Base-by-base conservation (phyloP, 345 rosid species). In the Corchorus olitorius region DNA sequence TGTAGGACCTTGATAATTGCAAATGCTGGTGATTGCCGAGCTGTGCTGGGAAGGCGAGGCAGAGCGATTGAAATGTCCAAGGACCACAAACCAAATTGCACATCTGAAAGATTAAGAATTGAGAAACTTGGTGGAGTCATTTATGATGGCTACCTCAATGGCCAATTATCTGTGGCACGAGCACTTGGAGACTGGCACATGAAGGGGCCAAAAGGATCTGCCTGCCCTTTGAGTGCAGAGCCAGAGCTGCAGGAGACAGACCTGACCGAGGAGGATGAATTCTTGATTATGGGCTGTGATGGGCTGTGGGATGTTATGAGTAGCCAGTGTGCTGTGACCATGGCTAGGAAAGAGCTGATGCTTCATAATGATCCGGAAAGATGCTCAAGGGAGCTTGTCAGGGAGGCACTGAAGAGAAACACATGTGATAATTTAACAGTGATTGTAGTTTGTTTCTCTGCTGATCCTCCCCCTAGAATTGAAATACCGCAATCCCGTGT, bases 291-390 rank as follows among this genome's bases (percentile, higher is more conserved):
- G 90, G 99, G 98, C 46, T 92, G 99, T 61, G 99, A 95, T 70
- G 99, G 99, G 78, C 82, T 95, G 77, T 95, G 99, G 99, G 99
- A 95, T 85, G 99, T 95, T 48, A 95, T 93, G 97, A 95, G 92
- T 81, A 96, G 99, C 74, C 97, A 96, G 78, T 89, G 92, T 82
- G 99, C 99, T 1, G 98, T 96, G 74, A 83, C 93, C 4, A 86
- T 96, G 16, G 90, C 84, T 0, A 89, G 98, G 89, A 93, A 87
- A 70, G 97, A 91, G 75, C 86, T 93, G 83, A 91, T 91, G 97
- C 84, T 89, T 56, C 99, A 96, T 78, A 93, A 96, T 75, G 98
- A 96, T 82, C 98, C 98, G 1, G 94, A 93, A 84, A 92, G 94
- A 84, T 93, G 99, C 82, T 89, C 97, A 0, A 91, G 90, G 78